phyloP scores from a whole-genome alignment of 2,329 filamentous ascomycete genomes.

The Microdochium nivale region DNA sequence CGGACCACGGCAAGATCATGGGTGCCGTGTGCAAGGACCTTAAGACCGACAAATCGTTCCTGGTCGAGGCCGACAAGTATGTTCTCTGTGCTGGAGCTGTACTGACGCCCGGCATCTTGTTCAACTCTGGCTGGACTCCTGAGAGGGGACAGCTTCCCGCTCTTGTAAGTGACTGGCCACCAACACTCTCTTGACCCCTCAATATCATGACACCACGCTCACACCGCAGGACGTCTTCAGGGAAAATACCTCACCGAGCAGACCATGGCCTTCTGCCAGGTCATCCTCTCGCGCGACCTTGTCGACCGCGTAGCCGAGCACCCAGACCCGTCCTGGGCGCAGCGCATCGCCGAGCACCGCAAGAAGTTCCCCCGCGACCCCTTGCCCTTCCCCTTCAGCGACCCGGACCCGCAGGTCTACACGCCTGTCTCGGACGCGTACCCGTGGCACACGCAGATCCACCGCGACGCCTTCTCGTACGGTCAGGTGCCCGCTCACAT shows the following conservation, averaged over 20 bases:
- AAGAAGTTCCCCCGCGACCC: conserved; percentile 3
- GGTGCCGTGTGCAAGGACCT: conserved; percentile 6
- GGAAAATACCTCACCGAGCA: conserved; percentile 16
- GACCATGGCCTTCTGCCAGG: conserved; percentile 16
- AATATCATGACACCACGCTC: neutral
- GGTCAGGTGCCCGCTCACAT: conserved; percentile 8
- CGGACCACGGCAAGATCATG: conserved; percentile 1
- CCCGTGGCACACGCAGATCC: conserved; percentile 17
- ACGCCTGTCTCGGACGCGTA: conserved; percentile 7
- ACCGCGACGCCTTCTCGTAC: conserved; percentile 17
- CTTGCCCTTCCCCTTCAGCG: conserved; percentile 7
- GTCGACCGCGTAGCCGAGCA: conserved; percentile 5
- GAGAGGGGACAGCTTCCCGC: conserved; percentile 4
- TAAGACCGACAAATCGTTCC: conserved; percentile 3
- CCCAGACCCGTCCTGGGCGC: neutral
- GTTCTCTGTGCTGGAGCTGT: conserved; percentile 15
- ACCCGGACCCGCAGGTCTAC: conserved; percentile 9
- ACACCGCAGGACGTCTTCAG: no score
- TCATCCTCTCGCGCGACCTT: conserved; percentile 10
- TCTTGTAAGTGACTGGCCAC: neutral
- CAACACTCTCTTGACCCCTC: neutral
- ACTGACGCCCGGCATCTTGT: conserved; percentile 15
- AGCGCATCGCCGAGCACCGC: neutral
- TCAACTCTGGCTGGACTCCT: conserved; percentile 4
- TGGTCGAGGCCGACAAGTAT: conserved; percentile 13